These are phyloP conservation scores for Diaporthe amygdali DNA, from an alignment of 2,329 filamentous ascomycete genomes.

Conservation along the genomic window DNA sequence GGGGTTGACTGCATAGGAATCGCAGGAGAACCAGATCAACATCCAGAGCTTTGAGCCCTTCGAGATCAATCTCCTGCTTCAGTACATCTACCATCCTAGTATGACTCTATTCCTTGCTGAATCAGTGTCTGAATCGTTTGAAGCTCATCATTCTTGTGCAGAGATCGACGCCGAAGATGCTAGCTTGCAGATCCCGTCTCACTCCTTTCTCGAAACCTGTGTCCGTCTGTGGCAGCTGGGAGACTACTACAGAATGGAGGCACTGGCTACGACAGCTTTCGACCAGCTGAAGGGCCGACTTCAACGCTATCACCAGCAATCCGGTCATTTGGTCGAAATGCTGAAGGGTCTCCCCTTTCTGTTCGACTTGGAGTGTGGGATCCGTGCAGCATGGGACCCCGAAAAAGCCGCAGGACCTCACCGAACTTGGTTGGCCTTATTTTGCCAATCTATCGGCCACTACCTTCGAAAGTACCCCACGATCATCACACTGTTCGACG, in stretches of 20 bases:
- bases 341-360: background rate
- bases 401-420: background rate
- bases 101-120: background rate
- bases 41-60: background rate
- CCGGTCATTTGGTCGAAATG: background rate
- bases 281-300: background rate
- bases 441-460: background rate
- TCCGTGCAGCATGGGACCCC: background rate
- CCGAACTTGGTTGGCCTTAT: background rate
- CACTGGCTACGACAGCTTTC: background rate
- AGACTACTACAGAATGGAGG: background rate
- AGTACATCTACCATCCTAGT: background rate
- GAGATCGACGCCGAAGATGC: too few relatives aligned
- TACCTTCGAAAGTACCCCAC: background rate
- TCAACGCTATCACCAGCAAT: background rate
- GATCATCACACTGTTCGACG: background rate
- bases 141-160: too few relatives aligned
- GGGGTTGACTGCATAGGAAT: too few relatives aligned
- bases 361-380: background rate
- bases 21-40: background rate
- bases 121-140: too few relatives aligned
- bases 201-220: background rate
- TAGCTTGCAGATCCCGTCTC: background rate
- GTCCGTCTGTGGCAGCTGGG: background rate
- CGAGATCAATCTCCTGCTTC: background rate